A percentile compares a stretch with the other conserved stretches of the same genome.
Evolutionary conservation across 768 basidiomycete species (phyloP).

Genomic region (Suillus placidus): DNA sequence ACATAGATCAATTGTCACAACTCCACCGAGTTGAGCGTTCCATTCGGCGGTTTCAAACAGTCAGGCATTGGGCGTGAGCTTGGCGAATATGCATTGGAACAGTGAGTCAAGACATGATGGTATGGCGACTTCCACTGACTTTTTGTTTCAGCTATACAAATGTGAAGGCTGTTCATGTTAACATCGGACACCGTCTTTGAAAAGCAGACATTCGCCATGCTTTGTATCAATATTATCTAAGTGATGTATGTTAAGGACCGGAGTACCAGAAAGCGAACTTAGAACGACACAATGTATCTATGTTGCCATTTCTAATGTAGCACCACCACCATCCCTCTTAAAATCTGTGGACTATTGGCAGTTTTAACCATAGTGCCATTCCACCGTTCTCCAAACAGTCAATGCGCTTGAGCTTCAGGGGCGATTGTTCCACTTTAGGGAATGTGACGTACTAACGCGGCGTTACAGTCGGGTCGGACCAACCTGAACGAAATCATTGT

Average conservation of each 20-base stretch:
- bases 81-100: constrained; percentile 58
- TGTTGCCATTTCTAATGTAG: background rate
- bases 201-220: background rate
- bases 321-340: background rate
- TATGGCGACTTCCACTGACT: background rate
- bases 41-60: constrained; percentile 77
- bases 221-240: background rate
- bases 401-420: background rate
- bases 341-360: background rate
- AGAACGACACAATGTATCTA: background rate
- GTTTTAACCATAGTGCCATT: background rate
- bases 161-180: constrained; percentile 72
- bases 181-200: constrained; percentile 39
- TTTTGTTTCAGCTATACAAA: constrained; percentile 54
- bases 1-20: constrained; percentile 46
- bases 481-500: background rate
- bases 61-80: constrained; percentile 74
- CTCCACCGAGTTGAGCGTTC: constrained; percentile 48
- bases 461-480: background rate
- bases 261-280: background rate
- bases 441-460: background rate
- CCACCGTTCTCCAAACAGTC: background rate
- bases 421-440: background rate
- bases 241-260: background rate
- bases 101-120: background rate